These are phyloP conservation scores for Sclerotinia glacialis DNA, from an alignment of 2,329 filamentous ascomycete species.

Conservation along the genomic window DNA sequence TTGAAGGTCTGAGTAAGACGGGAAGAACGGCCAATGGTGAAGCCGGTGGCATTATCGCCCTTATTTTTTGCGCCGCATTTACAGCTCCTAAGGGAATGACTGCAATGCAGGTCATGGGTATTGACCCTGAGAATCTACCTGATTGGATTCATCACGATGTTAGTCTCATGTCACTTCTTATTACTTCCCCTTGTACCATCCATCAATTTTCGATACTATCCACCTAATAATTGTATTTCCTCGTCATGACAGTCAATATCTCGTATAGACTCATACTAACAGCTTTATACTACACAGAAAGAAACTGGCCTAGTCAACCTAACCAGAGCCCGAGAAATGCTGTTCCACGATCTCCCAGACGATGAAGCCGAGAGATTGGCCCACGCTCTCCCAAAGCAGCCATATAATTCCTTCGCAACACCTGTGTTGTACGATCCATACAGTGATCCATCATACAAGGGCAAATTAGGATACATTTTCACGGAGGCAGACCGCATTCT, in stretches of 20 bases:
- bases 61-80: background rate
- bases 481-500: background rate
- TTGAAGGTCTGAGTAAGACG: background rate
- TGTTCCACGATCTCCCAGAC: conserved; percentile 1
- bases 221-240: background rate
- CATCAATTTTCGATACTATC: background rate
- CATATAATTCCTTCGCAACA: background rate
- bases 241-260: background rate
- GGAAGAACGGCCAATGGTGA: background rate
- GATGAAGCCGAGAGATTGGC: background rate
- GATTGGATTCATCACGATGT: conserved; percentile 8
- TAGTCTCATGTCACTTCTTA: background rate
- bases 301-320: background rate
- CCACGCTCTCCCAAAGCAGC: background rate
- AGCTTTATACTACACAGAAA: background rate
- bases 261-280: background rate
- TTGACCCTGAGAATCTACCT: background rate
- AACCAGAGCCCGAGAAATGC: background rate
- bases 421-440: background rate
- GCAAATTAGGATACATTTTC: background rate
- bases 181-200: background rate
- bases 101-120: background rate
- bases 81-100: background rate
- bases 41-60: background rate
- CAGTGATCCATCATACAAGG: background rate